phyloP scores from a whole-genome alignment of 2,329 filamentous ascomycete genomes.

The Paecilomyces variotii region DNA sequence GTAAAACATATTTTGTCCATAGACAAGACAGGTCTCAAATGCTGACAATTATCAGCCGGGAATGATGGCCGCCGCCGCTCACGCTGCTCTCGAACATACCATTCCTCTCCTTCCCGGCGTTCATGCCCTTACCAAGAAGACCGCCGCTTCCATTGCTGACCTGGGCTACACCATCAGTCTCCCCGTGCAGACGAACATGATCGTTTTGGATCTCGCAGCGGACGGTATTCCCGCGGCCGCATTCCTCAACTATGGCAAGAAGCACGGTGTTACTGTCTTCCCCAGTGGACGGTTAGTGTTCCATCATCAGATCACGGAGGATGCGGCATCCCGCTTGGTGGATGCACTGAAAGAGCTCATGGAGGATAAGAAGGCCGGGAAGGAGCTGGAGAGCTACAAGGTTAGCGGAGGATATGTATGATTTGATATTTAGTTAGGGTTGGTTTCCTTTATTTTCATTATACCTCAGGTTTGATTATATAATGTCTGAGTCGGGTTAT shows the following conservation, averaged over 20 bases:
- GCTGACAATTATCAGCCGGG: constrained; percentile 12
- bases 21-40: background rate
- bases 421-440: background rate
- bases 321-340: constrained; percentile 12
- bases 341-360: constrained; percentile 14
- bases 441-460: background rate
- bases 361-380: constrained; percentile 12
- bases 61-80: constrained; percentile 21
- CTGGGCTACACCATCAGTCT: constrained; percentile 15
- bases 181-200: constrained; percentile 21
- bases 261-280: constrained; percentile 13
- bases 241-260: constrained; percentile 13
- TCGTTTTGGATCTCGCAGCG: constrained; percentile 16
- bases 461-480: background rate
- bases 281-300: constrained; percentile 17
- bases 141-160: constrained; percentile 11
- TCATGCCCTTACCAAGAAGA: constrained; percentile 13
- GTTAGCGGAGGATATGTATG: constrained; percentile 10
- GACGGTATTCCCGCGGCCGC: constrained; percentile 11
- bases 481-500: background rate
- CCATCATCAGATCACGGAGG: constrained; percentile 18
- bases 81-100: constrained; percentile 14
- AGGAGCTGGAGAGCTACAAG: constrained; percentile 8
- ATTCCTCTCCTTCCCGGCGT: constrained; percentile 15
- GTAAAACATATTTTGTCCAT: background rate